These are phyloP conservation scores for Melaleuca alternifolia DNA, from an alignment of 345 rosid species.

Conservation along the genomic window DNA sequence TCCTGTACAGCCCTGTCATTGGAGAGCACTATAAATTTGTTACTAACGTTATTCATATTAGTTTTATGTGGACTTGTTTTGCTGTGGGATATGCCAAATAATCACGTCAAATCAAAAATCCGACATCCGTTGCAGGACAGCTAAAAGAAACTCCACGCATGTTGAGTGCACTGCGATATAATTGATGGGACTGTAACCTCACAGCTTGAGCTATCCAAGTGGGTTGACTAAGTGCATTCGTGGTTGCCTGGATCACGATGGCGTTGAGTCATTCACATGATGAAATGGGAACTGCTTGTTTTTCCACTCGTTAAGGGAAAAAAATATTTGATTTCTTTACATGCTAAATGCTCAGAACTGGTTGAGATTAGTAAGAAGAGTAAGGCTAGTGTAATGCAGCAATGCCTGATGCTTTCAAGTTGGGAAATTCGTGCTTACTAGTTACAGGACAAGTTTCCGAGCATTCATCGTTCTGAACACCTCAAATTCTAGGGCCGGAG, in stretches of 20 bases:
- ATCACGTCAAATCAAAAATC: not conserved
- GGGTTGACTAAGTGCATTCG: not conserved
- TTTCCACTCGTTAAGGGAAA: not conserved
- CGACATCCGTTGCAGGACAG: not conserved
- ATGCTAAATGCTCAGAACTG: not conserved
- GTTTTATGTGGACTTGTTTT: not conserved
- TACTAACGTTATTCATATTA: not conserved
- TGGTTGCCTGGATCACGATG: not conserved
- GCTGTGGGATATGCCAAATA: not conserved
- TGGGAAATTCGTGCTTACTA: not conserved
- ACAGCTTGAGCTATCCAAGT: not conserved
- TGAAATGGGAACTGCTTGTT: not conserved
- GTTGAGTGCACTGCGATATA: not conserved
- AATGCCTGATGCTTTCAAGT: not conserved
- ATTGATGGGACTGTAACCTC: not conserved
- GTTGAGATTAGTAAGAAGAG: not conserved
- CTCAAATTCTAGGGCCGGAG: not conserved
- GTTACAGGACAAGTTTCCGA: not conserved
- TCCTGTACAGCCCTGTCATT: not conserved
- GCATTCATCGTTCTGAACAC: not conserved
- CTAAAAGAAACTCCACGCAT: not conserved
- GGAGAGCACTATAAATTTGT: not conserved
- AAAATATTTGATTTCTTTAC: not conserved
- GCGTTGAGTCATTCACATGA: not conserved
- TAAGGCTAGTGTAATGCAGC: not conserved